A percentile compares a stretch with the other conserved stretches of the same genome.
phyloP scores from a whole-genome alignment of 2,329 filamentous ascomycete species.

The Claviceps quebecensis region DNA sequence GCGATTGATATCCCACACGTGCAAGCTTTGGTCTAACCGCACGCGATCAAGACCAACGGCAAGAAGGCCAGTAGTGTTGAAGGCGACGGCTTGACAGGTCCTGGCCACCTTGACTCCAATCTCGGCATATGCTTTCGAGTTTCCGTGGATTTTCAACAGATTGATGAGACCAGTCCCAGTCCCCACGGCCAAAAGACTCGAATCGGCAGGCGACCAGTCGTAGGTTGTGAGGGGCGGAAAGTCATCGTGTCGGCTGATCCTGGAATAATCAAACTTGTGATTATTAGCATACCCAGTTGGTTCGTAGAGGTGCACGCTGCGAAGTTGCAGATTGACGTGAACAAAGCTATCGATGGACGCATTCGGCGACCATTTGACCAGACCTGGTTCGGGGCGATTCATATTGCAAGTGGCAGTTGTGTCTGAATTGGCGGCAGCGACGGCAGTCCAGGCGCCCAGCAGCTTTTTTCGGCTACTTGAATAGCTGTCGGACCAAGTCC shows the following conservation, averaged over 20 bases:
- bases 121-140: slow-evolving; percentile 49
- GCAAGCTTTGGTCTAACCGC: slow-evolving; percentile 67
- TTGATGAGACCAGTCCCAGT: slow-evolving; percentile 63
- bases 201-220: slow-evolving; percentile 50
- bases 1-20: slow-evolving; percentile 67
- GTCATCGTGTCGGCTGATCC: slow-evolving; percentile 45
- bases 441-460: too few species aligned
- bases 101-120: slow-evolving; percentile 62
- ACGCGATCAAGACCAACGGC: slow-evolving; percentile 71
- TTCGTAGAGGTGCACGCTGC: slow-evolving; percentile 48
- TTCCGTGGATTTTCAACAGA: slow-evolving; percentile 57
- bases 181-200: slow-evolving; percentile 59
- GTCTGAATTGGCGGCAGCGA: too few species aligned
- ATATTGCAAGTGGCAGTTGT: slow-evolving; percentile 16
- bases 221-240: slow-evolving; percentile 50
- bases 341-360: slow-evolving; percentile 45
- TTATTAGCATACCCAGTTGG: slow-evolving; percentile 44
- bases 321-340: slow-evolving; percentile 50
- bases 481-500: neutral
- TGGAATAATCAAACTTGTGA: slow-evolving; percentile 43
- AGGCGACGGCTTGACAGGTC: slow-evolving; percentile 68
- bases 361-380: slow-evolving; percentile 54
- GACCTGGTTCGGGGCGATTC: slow-evolving; percentile 47
- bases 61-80: slow-evolving; percentile 57
- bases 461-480: too few species aligned